Base-by-base conservation (phyloP, 257 asterid genomes). In the Lycium barbarum region DNA sequence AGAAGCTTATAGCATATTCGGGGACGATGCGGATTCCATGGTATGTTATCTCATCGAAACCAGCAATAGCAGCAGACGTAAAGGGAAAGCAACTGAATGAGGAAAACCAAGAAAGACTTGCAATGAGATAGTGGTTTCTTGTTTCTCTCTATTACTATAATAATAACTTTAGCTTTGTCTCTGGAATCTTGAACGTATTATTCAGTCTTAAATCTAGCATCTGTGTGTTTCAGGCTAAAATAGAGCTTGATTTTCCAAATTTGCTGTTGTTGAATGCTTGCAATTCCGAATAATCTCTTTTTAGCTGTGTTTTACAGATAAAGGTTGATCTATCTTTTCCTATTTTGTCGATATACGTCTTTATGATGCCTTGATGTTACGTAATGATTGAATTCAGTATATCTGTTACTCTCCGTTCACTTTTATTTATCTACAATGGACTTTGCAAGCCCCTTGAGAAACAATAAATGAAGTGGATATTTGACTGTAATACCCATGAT, bases 81-180 rank as follows among this genome's bases (percentile, higher is more conserved):
- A 97, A 89, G 99, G 99, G 88, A 97, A 97, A 91, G 99, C 99
- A 43, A 92, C 99, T 2, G 97, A 97, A 87, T 92, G 89, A 91
- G 63, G 84, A 78, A 18, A 74, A 79, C 22, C 65, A 14, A 18
- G 58, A 22, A 20, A 61, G 20, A 18, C 54, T 47, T 59, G 65
- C 63, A 13, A 76, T 76, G 65, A 76, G 49, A 76, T 76, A 14
- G 13, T 76, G 14, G 82, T 22, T 74, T 76, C 81, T 22, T 20
- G 3, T 49, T 20, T 76, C 22, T 53, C 15, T 13, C 65, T 53
- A 26, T 40, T 26, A 76, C 63, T 47, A 72, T 40, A 11, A 74
- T 26, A 20, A 74, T 26, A 54, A 14, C 9, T 26, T 3, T 26
- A 53, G 15, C 82, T 49, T 15, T 26, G 26, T 8, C 15, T 35